These are phyloP conservation scores for Holtermannia corniformis DNA, from an alignment of 768 basidiomycete species.

Conservation along the genomic window DNA sequence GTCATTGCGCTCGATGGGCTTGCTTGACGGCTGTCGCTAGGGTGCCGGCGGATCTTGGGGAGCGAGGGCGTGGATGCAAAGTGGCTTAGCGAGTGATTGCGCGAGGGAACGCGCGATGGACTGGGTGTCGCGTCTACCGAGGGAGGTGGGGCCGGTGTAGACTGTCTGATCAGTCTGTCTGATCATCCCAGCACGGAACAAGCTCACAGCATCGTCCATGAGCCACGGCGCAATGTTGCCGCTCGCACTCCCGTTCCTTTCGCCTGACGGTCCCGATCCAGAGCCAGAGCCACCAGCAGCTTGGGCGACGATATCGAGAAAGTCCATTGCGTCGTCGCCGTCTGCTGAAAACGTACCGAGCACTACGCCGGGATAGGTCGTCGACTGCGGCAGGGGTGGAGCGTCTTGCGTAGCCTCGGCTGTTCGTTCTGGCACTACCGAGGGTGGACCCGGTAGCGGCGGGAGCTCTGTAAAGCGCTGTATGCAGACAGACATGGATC, in stretches of 20 bases:
- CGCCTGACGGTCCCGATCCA: conserved; percentile 2
- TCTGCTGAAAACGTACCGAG: conserved; percentile 20
- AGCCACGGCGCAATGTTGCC: conserved; percentile 41
- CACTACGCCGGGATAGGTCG: conserved; percentile 26
- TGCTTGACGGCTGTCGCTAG: conserved; percentile 1
- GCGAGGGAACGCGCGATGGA: not conserved
- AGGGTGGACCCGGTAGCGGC: not conserved
- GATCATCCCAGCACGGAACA: not conserved
- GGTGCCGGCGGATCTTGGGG: conserved; percentile 16
- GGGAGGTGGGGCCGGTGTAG: not conserved
- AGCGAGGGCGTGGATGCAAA: conserved; percentile 22
- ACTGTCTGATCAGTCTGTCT: not conserved
- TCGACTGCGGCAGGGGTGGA: not conserved
- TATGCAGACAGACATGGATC: too few relatives aligned
- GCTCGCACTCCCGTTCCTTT: conserved; percentile 11
- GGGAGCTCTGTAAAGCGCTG: not conserved
- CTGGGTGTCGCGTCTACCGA: not conserved
- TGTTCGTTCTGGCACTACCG: too few relatives aligned
- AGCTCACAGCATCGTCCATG: conserved; percentile 22
- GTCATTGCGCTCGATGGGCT: not conserved
- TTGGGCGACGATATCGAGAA: conserved; percentile 23
- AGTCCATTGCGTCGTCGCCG: conserved; percentile 9
- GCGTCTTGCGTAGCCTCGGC: too few relatives aligned
- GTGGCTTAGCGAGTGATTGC: conserved; percentile 14
- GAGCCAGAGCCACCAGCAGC: too few relatives aligned